Evolutionary conservation across 495 filamentous ascomycete species (phyloP), one percentile per base, ranked within the genome.

Genomic region (Aspergillus sparsus): DNA sequence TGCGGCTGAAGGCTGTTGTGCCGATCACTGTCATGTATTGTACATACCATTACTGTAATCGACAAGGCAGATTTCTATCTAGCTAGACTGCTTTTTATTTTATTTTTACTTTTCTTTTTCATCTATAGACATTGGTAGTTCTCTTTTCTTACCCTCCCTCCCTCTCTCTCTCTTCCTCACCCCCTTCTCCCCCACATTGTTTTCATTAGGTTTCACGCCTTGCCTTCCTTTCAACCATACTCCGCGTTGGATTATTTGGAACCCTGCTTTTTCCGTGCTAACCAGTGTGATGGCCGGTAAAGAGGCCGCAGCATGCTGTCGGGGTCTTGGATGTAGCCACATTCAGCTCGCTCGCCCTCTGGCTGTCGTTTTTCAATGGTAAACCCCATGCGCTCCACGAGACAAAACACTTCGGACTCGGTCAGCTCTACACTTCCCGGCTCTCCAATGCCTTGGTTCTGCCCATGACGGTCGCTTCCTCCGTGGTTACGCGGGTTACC

Each of bases 361-460:
- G 66, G 49, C 61, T 72, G 66, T 59, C 67, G 64, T 44, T 77
- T 78, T 61, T 85, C 85, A 21, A 98, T 73, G 42, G 76, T 75
- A 70, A 98, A 98, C 0, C 92, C 95, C 68, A 92, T 80, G 36
- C 83, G 79, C 67, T 86, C 77, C 6, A 97, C 82, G 36, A 98
- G 77, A 49, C 74, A 73, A 63, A 96, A 73, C 31, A 98, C 88
- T 74, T 98, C 94, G 60, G 94, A 89, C 58, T 96, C 82, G 7
- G 89, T 88, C 47, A 97, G 78, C 74, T 98, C 94, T 63, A 97
- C 87, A 63, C 83, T 87, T 1, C 92, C 92, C 0, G 89, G 87
- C 62, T 92, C 90, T 0, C 85, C 89, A 62, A 96, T 87, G 0
- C 86, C 86, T 34, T 71, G 57, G 32, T 66, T 49, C 6, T 76